Evolutionary conservation across 495 filamentous ascomycete genomes (phyloP).

Genomic region (Terfezia claveryi): DNA sequence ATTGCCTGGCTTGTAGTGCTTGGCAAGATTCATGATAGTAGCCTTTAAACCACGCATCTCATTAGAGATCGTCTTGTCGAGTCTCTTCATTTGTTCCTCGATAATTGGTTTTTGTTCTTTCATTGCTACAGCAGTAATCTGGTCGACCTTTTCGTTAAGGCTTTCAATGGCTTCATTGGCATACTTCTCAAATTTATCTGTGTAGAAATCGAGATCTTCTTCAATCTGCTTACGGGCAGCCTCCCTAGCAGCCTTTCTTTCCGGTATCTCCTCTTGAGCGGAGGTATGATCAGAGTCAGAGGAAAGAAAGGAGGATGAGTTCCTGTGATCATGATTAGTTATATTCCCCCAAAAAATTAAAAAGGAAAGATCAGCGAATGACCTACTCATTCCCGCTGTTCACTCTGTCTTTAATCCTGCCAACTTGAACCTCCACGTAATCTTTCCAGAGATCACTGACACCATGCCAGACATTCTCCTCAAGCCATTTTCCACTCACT

Average conservation of each 20-base stretch:
- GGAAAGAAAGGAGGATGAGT: constrained; percentile 2
- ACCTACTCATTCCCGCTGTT: neutral
- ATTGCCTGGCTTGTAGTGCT: neutral
- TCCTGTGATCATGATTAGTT: neutral
- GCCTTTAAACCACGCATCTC: constrained; percentile 43
- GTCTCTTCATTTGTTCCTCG: constrained; percentile 20
- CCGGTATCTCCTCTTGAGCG: constrained; percentile 13
- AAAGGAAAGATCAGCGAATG: too few species aligned
- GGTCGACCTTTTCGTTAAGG: constrained; percentile 41
- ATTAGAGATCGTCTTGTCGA: constrained; percentile 40
- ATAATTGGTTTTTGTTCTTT: constrained; percentile 30
- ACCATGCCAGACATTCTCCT: constrained; percentile 1
- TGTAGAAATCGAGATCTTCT: constrained; percentile 60
- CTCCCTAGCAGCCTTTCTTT: constrained; percentile 24
- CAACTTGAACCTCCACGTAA: constrained; percentile 71
- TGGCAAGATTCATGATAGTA: neutral
- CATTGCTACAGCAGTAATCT: constrained; percentile 44
- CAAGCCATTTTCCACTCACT: constrained; percentile 8
- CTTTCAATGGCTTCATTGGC: constrained; percentile 60
- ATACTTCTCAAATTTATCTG: constrained; percentile 61
- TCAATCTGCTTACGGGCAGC: constrained; percentile 44
- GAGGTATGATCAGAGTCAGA: neutral
- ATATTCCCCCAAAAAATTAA: neutral
- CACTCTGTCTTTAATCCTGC: constrained; percentile 62
- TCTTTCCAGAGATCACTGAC: constrained; percentile 18